These are phyloP conservation scores for Xanthoconium purpureum DNA, from an alignment of 768 basidiomycete species.

Conservation along the genomic window DNA sequence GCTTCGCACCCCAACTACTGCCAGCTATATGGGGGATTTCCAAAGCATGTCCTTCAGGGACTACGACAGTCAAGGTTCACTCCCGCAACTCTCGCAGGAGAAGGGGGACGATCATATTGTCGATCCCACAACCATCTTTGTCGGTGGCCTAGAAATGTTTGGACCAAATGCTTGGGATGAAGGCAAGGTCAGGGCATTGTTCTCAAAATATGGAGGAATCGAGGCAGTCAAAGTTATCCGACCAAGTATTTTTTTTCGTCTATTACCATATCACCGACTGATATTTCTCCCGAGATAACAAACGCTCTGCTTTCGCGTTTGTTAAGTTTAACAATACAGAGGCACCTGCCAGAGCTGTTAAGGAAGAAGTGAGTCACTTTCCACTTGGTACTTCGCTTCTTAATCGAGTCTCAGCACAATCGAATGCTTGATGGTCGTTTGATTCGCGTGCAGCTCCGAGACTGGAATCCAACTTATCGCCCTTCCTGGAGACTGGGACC, in stretches of 20 bases:
- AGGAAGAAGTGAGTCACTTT: conserved; percentile 49
- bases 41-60: conserved; percentile 28
- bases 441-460: conserved; percentile 73
- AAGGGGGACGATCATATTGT: conserved; percentile 39
- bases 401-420: conserved; percentile 53
- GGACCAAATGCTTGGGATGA: conserved; percentile 70
- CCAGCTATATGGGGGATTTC: conserved; percentile 35
- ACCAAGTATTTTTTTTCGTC: conserved; percentile 48
- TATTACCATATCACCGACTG: not conserved
- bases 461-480: conserved; percentile 57
- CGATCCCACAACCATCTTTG: conserved; percentile 71
- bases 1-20: conserved; percentile 48
- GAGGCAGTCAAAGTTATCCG: conserved; percentile 63
- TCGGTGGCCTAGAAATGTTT: conserved; percentile 68
- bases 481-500: conserved; percentile 34
- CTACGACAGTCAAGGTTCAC: conserved; percentile 20
- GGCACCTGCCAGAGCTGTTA: conserved; percentile 63
- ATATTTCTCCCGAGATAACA: conserved; percentile 43
- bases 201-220: conserved; percentile 62
- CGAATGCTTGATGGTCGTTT: conserved; percentile 64
- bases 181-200: conserved; percentile 53
- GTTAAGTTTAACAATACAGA: conserved; percentile 66
- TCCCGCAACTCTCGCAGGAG: conserved; percentile 22
- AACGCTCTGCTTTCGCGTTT: conserved; percentile 74
- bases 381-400: not conserved